Base-by-base conservation (phyloP, 1,284 basidiomycete genomes). In the Moesziomyces sp. region DNA sequence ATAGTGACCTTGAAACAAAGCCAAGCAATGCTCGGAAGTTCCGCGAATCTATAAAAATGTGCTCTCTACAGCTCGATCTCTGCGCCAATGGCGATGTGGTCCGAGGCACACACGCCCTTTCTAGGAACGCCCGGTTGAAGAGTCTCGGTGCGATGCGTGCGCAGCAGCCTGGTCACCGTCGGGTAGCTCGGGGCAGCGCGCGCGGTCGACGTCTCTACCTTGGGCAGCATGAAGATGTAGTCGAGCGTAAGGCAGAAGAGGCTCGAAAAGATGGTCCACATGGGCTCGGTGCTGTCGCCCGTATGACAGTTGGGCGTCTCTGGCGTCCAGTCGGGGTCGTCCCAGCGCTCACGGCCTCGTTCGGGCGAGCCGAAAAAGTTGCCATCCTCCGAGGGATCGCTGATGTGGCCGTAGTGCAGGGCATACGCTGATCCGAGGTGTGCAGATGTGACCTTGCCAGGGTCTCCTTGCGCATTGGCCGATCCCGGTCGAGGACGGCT, bases 121-220 rank as follows among this genome's bases (percentile, higher is more conserved):
- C 89, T 87, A n/a, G 94, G 94, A 46, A 97, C 85, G 9, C 94
- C 94, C 10, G 88, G 87, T 8, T 87, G 87, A 10, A 97, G 87
- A 52, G 90, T 88, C 53, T 88, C 86, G n/a, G 88, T 88, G 19
- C 78, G 81, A 65, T 90, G 91, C 10, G 92, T 90, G 38, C 88
- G 85, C 19, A 93, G 88, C 14, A 94, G 85, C 21, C 89, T 88
- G 4, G 86, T 85, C 5, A 95, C 87, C 23, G 83, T 80, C 3
- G 87, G 86, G 49, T 74, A 81, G 8, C 28, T 58, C 18, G 46
- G 28, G 6, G 23, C 46, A 16, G 24, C 10, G 11, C 45, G 18
- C 5, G 23, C 34, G 2, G 9, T 47, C 18, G 19, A 14, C 19
- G 47, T 24, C 10, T 40, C 46, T 8, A 18, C 26, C 46, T 52